Conservation (phyloP, 169 alveolate genomes). For the Plasmodium sp. region DNA sequence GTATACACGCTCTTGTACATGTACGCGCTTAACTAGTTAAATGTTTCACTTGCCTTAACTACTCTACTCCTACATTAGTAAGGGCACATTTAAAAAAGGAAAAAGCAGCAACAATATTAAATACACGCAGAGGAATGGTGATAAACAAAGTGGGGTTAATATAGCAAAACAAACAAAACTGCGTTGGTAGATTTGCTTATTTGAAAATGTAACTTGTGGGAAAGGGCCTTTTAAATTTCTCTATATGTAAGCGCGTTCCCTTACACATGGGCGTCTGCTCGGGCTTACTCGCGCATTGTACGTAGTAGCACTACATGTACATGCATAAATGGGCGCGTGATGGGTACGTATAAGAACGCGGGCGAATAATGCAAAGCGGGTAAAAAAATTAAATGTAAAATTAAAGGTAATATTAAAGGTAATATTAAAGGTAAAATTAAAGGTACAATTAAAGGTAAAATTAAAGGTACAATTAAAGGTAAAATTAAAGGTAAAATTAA, state of each 20-base stretch:
- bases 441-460: too few relatives aligned
- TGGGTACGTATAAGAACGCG: neutral
- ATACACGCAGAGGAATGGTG: neutral
- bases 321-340: neutral
- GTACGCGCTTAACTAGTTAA: neutral
- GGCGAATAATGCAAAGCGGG: neutral
- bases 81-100: slow-evolving; percentile 14
- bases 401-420: too few relatives aligned
- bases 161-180: slow-evolving; percentile 22
- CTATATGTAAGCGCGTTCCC: neutral
- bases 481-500: too few relatives aligned
- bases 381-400: neutral
- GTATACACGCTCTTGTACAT: neutral
- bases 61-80: slow-evolving; percentile 8
- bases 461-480: too few relatives aligned
- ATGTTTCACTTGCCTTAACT: slow-evolving; percentile 14
- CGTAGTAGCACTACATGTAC: neutral
- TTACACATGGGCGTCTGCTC: neutral
- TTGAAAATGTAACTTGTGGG: neutral
- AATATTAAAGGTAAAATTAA: too few relatives aligned
- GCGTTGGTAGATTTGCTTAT: slow-evolving; percentile 17
- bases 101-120: slow-evolving; percentile 11
- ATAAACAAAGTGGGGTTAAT: neutral
- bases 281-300: neutral
- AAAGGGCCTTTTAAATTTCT: neutral